phyloP scores from a whole-genome alignment of 164 flowering plant genomes.

The Nymphaea thermarum region DNA sequence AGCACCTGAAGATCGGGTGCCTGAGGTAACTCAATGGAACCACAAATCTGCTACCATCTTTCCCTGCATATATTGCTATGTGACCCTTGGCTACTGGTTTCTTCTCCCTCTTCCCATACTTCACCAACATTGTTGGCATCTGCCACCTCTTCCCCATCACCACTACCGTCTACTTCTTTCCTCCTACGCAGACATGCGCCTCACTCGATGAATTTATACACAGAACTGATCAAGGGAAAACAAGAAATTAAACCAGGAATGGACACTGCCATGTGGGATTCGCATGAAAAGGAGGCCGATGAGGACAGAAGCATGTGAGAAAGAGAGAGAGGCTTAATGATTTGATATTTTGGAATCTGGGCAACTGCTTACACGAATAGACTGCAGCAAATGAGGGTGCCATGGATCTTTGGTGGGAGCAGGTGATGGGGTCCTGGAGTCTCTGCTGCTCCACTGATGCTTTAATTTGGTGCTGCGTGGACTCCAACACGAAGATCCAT shows the following conservation, averaged over 20 bases:
- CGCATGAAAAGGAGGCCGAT: not conserved
- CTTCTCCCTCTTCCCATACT: not conserved
- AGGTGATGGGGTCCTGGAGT: too few species aligned
- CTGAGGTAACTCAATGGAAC: constrained; percentile 2
- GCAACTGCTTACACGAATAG: too few species aligned
- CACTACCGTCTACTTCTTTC: not conserved
- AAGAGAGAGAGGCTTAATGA: not conserved
- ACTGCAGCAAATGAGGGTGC: too few species aligned
- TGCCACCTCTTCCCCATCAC: not conserved
- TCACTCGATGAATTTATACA: not conserved
- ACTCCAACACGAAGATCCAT: too few species aligned
- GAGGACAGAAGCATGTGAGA: not conserved
- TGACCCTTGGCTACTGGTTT: not conserved
- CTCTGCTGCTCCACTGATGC: too few species aligned
- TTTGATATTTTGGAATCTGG: too few species aligned
- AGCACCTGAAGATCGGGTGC: not conserved
- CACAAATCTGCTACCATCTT: constrained; percentile 1
- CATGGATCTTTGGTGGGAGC: too few species aligned
- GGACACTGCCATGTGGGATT: not conserved
- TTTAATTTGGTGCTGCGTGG: too few species aligned
- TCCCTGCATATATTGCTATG: constrained; percentile 1
- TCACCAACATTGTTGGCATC: not conserved
- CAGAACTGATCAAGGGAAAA: not conserved
- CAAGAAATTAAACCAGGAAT: not conserved
- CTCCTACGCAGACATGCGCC: not conserved